These are phyloP conservation scores for Tolypocladium nubicola DNA, from an alignment of 2,329 filamentous ascomycete genomes.

Conservation along the genomic window DNA sequence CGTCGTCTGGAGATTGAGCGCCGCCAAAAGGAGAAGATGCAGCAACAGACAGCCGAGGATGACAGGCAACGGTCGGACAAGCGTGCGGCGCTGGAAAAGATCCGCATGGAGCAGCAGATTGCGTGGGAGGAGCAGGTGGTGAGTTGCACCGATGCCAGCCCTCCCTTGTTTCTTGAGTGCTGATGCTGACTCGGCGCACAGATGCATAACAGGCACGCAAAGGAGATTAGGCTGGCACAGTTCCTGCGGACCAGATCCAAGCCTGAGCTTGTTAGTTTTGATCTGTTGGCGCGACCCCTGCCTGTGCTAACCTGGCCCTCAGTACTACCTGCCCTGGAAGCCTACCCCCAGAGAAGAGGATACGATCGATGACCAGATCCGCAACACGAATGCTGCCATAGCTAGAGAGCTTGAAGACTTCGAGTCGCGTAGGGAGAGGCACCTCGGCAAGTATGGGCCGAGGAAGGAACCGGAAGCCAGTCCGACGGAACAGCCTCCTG, in stretches of 20 bases:
- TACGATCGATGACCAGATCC: slow-evolving; percentile 59
- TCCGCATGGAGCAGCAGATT: slow-evolving; percentile 59
- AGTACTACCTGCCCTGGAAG: slow-evolving; percentile 86
- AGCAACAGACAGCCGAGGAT: slow-evolving; percentile 62
- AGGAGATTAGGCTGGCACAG: slow-evolving; percentile 59
- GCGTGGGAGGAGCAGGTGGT: slow-evolving; percentile 69
- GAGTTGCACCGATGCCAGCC: slow-evolving; percentile 23
- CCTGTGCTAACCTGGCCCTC: neutral
- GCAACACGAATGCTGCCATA: slow-evolving; percentile 52
- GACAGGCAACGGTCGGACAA: slow-evolving; percentile 56
- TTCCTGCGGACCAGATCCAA: slow-evolving; percentile 62
- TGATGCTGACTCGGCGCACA: slow-evolving; percentile 25
- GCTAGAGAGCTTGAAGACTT: slow-evolving; percentile 56
- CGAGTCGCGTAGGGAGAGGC: slow-evolving; percentile 33
- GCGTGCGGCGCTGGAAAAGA: slow-evolving; percentile 47
- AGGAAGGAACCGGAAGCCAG: slow-evolving; percentile 10
- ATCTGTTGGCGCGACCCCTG: neutral
- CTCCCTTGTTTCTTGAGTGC: neutral
- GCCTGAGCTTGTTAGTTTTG: slow-evolving; percentile 59
- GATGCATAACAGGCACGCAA: slow-evolving; percentile 67
- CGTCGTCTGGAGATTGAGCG: slow-evolving; percentile 72
- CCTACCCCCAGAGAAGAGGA: slow-evolving; percentile 58
- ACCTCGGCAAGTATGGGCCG: slow-evolving; percentile 15
- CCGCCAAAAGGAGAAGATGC: slow-evolving; percentile 66
- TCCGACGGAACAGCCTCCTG: slow-evolving; percentile 21